These are phyloP conservation scores for Colletotrichum graminicola DNA, from an alignment of 2,329 filamentous ascomycete genomes.

Conservation along the genomic window DNA sequence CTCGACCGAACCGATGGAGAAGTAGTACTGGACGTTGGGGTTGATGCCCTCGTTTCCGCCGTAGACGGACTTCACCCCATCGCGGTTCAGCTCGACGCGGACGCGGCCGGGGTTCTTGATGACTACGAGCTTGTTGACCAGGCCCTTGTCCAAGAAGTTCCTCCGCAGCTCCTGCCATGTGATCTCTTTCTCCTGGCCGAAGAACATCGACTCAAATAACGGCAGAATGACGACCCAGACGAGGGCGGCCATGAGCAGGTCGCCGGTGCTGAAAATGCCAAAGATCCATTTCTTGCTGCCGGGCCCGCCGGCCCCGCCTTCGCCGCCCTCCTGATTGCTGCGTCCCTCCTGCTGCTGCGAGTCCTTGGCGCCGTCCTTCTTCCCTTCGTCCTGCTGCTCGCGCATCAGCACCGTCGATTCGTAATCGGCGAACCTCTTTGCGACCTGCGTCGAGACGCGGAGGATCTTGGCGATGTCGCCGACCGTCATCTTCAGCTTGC, in stretches of 20 bases:
- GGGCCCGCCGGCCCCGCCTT: constrained; percentile 39
- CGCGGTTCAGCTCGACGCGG: constrained; percentile 82
- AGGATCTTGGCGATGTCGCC: constrained; percentile 70
- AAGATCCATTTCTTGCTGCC: constrained; percentile 43
- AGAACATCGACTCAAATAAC: constrained; percentile 57
- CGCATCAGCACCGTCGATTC: constrained; percentile 39
- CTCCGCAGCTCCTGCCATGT: constrained; percentile 97
- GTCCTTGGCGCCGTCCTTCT: constrained; percentile 38
- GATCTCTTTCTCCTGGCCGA: constrained; percentile 74
- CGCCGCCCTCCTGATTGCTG: constrained; percentile 33
- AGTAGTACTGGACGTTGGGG: constrained; percentile 84
- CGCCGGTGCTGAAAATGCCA: constrained; percentile 42
- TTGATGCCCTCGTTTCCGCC: constrained; percentile 77
- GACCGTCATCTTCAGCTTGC: constrained; percentile 52
- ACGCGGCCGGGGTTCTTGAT: constrained; percentile 76
- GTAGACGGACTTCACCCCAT: constrained; percentile 78
- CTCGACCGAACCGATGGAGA: constrained; percentile 94
- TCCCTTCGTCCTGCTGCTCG: constrained; percentile 40
- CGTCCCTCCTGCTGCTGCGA: constrained; percentile 42
- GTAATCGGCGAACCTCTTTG: constrained; percentile 54
- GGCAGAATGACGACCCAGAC: constrained; percentile 61
- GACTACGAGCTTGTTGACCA: constrained; percentile 92
- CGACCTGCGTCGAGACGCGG: constrained; percentile 67
- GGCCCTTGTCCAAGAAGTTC: constrained; percentile 94
- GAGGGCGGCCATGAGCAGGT: constrained; percentile 62